Evolutionary conservation across 1,284 basidiomycete species (phyloP).

Genomic region (Ustilago loliicola): DNA sequence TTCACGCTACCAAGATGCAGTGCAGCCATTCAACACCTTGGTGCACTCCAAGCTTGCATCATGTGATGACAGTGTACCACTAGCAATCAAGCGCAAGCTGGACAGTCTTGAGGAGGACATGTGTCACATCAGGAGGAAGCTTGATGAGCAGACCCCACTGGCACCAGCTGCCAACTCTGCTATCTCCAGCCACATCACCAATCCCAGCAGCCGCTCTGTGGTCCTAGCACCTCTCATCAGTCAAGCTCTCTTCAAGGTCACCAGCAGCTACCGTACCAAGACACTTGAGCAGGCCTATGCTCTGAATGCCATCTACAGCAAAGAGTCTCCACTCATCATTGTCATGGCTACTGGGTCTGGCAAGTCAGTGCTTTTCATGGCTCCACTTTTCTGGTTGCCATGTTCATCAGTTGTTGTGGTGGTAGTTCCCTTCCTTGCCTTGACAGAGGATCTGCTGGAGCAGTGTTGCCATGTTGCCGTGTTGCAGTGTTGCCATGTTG

Average conservation of each 20-base stretch:
- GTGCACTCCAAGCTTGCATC: no score
- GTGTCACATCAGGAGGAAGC: not conserved
- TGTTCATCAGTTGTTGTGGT: not conserved
- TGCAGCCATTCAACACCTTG: not conserved
- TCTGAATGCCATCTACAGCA: not conserved
- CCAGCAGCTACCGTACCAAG: not conserved
- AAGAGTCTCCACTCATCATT: no score
- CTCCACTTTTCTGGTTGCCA: not conserved
- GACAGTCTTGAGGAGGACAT: not conserved
- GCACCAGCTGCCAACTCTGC: not conserved
- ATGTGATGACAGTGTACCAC: no score
- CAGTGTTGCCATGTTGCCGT: no score
- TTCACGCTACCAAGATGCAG: not conserved
- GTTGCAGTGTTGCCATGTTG: no score
- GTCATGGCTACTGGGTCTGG: no score
- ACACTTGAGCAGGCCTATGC: slow-evolving; percentile 1
- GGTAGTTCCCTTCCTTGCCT: slow-evolving; percentile 2
- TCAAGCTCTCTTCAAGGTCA: no score
- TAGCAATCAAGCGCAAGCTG: not conserved
- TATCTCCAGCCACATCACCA: no score
- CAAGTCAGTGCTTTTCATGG: not conserved
- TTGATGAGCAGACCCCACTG: not conserved
- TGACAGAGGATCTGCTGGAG: not conserved
- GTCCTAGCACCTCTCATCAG: no score
- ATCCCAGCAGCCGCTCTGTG: no score